These are phyloP conservation scores for Aspergillus sp. DNA, from an alignment of 2,329 filamentous ascomycete genomes.

Conservation along the genomic window DNA sequence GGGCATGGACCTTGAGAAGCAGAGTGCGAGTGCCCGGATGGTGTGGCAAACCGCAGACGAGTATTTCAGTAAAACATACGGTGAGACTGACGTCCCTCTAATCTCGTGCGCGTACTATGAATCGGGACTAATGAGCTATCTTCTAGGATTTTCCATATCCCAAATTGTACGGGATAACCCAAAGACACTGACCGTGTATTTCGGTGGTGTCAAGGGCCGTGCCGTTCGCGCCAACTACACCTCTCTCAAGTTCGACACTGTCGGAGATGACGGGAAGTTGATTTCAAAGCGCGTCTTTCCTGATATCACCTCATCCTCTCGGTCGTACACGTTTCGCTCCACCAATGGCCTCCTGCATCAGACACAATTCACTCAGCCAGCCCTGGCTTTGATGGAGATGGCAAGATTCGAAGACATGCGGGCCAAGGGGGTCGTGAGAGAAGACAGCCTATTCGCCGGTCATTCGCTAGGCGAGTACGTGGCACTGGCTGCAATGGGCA, in stretches of 20 bases:
- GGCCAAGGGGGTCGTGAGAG: constrained; percentile 85
- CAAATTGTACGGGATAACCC: constrained; percentile 98
- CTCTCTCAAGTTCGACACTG: constrained; percentile 80
- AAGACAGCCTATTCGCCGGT: constrained; percentile 90
- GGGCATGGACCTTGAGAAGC: constrained; percentile 95
- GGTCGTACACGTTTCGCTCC: constrained; percentile 90
- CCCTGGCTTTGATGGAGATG: constrained; percentile 96
- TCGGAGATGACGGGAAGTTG: not conserved
- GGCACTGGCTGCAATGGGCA: constrained; percentile 84
- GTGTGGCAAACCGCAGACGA: constrained; percentile 95
- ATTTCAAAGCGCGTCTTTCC: constrained; percentile 93
- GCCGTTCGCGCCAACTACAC: constrained; percentile 97
- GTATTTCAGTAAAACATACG: constrained; percentile 95
- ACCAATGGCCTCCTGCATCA: constrained; percentile 88
- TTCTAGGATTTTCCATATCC: constrained; percentile 72
- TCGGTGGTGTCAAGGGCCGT: constrained; percentile 90
- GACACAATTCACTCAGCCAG: constrained; percentile 95
- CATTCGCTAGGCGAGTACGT: constrained; percentile 97
- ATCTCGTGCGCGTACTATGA: not conserved
- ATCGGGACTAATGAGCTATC: not conserved
- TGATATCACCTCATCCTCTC: constrained; percentile 83
- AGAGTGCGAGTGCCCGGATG: constrained; percentile 87
- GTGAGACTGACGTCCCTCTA: constrained; percentile 34
- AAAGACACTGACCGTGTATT: constrained; percentile 93
- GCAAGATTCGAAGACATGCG: constrained; percentile 98